Base-by-base conservation (phyloP, 1,284 basidiomycete species). In the Hymenochaete sp. region DNA sequence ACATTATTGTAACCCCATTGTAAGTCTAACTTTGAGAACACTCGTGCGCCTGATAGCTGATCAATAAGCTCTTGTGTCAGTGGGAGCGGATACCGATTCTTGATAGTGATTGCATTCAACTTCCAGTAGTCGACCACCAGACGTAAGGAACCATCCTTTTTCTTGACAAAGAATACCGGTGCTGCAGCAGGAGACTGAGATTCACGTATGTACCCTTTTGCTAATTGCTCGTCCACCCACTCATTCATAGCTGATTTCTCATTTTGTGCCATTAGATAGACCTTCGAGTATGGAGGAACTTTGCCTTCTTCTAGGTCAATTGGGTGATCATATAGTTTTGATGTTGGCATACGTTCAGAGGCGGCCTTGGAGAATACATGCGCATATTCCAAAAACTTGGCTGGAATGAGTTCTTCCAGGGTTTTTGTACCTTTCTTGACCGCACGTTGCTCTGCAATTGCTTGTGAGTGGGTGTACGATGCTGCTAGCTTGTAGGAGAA, bases 101-200 rank as follows among this genome's bases (percentile, higher is more conserved):
- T 67, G 37, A 53, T 51, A 3, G 64, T 66, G 42, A 64, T 58
- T 5, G 47, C 44, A 37, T 75, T 75, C 18, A 75, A 57, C 8
- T 59, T 57, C 0, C 63, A 53, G 52, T 68, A 75, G 49, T 75
- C 67, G 1, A 71, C 59, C 42, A 66, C 67, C 0, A 69, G 58
- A 0, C 63, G 53, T 0, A 67, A 51, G 0, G 50, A 44, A 4
- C 68, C 64, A 49, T 67, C 64, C 53, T 73, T 73, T 54, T 73
- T 73, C 39, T 61, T 60, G 26, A 70, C 61, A 48, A 75, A 75
- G 0, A 76, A 59, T 29, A 74, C 55, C 0, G 67, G 67, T 0
- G 69, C 53, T 0, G 56, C 63, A 14, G 58, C 57, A 4, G 64
- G 56, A 3, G 64, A 66, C 3, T 55, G 62, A 1, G 65, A 68